These are phyloP conservation scores for Ustilaginoidea virens DNA, from an alignment of 2,329 filamentous ascomycete genomes.

Conservation along the genomic window DNA sequence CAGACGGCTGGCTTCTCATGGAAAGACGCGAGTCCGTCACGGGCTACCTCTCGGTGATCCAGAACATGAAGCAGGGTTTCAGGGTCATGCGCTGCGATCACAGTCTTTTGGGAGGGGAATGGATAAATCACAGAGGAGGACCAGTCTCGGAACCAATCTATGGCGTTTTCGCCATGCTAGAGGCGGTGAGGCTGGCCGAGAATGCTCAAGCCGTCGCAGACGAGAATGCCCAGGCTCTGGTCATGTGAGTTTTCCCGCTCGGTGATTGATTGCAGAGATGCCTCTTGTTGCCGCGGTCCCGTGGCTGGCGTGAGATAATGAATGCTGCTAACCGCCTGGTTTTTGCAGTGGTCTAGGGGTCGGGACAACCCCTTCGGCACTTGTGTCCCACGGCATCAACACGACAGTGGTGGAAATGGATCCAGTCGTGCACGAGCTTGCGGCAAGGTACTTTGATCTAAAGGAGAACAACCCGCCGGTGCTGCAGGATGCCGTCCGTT, in stretches of 20 bases:
- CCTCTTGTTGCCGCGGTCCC: not conserved
- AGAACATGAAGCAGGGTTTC: constrained; percentile 56
- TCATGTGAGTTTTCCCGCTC: constrained; percentile 67
- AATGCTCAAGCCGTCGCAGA: constrained; percentile 38
- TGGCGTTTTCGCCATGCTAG: constrained; percentile 88
- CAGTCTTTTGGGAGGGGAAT: constrained; percentile 84
- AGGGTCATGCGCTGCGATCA: constrained; percentile 85
- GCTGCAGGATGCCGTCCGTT: constrained; percentile 70
- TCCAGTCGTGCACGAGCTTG: constrained; percentile 73
- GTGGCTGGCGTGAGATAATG: too few species aligned
- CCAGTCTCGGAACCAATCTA: constrained; percentile 75
- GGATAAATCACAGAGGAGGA: constrained; percentile 44
- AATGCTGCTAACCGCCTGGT: too few species aligned
- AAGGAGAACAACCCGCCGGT: constrained; percentile 63
- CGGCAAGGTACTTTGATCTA: constrained; percentile 67
- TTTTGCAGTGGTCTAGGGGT: constrained; percentile 64
- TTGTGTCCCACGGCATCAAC: constrained; percentile 76
- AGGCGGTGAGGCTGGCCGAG: constrained; percentile 73
- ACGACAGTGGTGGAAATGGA: constrained; percentile 95
- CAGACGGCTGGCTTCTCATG: constrained; percentile 57
- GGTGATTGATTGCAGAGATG: too few species aligned
- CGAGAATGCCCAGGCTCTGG: constrained; percentile 59
- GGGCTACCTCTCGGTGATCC: constrained; percentile 82
- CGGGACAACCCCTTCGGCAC: constrained; percentile 74
- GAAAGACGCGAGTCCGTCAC: constrained; percentile 77